These are phyloP conservation scores for Tylopilus sp. DNA, from an alignment of 768 basidiomycete genomes.

Conservation along the genomic window DNA sequence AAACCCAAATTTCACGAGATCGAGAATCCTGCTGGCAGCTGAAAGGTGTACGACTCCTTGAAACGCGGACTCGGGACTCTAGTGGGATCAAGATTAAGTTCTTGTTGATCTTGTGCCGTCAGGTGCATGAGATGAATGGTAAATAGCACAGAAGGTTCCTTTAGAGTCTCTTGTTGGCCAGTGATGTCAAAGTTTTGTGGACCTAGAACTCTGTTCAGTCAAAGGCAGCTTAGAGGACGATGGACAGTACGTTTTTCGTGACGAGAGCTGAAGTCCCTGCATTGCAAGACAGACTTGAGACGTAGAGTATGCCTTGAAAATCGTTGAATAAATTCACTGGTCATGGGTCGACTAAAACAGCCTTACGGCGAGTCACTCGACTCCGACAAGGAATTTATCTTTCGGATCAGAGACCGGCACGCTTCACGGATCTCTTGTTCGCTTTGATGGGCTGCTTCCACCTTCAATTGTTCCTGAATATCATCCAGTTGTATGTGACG, in stretches of 20 bases:
- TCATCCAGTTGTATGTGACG: conserved; percentile 20
- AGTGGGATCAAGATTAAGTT: conserved; percentile 24
- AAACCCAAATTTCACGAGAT: conserved; percentile 18
- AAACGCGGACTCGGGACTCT: conserved; percentile 25
- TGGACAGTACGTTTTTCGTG: conserved; percentile 5
- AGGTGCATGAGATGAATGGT: conserved; percentile 30
- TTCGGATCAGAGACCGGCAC: conserved; percentile 13
- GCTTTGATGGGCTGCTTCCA: conserved; percentile 7
- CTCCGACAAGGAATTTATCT: conserved; percentile 16
- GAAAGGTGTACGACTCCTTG: conserved; percentile 25
- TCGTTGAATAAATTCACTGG: background rate
- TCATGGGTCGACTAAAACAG: background rate
- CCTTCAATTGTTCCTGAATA: conserved; percentile 8
- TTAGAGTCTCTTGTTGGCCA: conserved; percentile 17
- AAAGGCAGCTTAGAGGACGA: background rate
- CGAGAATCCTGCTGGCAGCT: conserved; percentile 18
- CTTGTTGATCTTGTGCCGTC: conserved; percentile 29
- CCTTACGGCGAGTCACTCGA: conserved; percentile 19
- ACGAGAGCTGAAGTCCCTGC: background rate
- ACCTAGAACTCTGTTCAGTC: conserved; percentile 6
- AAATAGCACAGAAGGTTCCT: conserved; percentile 20
- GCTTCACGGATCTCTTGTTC: conserved; percentile 18
- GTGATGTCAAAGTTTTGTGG: conserved; percentile 15
- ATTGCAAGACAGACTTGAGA: conserved; percentile 6
- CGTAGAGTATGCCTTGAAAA: conserved; percentile 15